Conservation (phyloP, 345 rosid species). For the Anastatica hierochuntica region DNA sequence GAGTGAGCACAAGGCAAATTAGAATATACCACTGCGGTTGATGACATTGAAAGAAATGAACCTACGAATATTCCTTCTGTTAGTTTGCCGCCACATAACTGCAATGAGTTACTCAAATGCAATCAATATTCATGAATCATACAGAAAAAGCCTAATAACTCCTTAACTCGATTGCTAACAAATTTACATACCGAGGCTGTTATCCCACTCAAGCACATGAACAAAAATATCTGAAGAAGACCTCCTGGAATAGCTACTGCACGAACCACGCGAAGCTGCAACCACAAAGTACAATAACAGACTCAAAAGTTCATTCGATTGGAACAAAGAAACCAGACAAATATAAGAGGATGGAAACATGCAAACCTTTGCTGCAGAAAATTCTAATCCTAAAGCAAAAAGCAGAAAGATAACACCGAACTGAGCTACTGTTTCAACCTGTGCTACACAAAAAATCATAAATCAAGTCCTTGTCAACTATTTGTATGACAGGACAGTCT, state of each 20-base stretch:
- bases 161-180: neutral
- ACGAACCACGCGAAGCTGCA: conserved; percentile 89
- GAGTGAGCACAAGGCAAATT: neutral
- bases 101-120: conserved; percentile 28
- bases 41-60: conserved; percentile 85
- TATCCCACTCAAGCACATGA: conserved; percentile 87
- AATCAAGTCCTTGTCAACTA: conserved; percentile 14
- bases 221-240: conserved; percentile 74
- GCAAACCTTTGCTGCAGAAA: conserved; percentile 67
- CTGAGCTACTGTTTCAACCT: conserved; percentile 98
- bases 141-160: neutral
- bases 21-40: conserved; percentile 80
- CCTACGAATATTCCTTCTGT: conserved; percentile 92
- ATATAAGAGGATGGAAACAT: conserved; percentile 9
- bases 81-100: conserved; percentile 87
- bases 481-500: neutral
- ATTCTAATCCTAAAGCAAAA: conserved; percentile 88
- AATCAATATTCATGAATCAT: neutral
- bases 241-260: conserved; percentile 93
- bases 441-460: conserved; percentile 1
- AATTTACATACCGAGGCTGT: conserved; percentile 54
- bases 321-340: conserved; percentile 6
- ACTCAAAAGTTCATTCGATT: neutral
- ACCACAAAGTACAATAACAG: conserved; percentile 13
- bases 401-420: conserved; percentile 96